Conservation (phyloP, 2,329 filamentous ascomycete species). For the Clonostachys chloroleuca region DNA sequence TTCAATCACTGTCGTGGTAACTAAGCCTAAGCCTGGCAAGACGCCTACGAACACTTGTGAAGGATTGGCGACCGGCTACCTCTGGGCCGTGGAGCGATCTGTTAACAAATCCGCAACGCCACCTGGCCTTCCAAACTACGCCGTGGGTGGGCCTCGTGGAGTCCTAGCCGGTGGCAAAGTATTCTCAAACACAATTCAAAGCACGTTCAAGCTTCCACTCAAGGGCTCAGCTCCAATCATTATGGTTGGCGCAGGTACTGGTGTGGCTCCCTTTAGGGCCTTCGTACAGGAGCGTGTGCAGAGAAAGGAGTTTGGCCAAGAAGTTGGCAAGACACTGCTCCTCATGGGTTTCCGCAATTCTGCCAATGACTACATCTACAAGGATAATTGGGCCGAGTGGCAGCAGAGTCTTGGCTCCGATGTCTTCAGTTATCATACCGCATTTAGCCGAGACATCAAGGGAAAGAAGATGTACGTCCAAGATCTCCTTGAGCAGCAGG, state of each 20-base stretch:
- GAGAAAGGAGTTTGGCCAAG: conserved; percentile 3
- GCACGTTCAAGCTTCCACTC: conserved; percentile 36
- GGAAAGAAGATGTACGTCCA: conserved; percentile 92
- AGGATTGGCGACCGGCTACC: conserved; percentile 17
- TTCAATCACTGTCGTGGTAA: conserved; percentile 13
- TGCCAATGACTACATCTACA: neutral
- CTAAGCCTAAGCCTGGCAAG: conserved; percentile 8
- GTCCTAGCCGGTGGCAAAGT: conserved; percentile 42
- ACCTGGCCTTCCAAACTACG: conserved; percentile 27
- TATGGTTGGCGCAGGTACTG: conserved; percentile 8
- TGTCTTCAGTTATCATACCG: conserved; percentile 77
- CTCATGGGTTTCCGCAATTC: conserved; percentile 11
- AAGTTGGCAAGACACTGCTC: conserved; percentile 4
- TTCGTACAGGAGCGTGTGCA: conserved; percentile 7
- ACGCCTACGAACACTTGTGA: conserved; percentile 35
- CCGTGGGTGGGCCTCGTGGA: conserved; percentile 65
- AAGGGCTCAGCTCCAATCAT: conserved; percentile 60
- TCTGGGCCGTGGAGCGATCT: conserved; percentile 73
- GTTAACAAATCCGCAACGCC: conserved; percentile 77
- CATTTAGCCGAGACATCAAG: conserved; percentile 77
- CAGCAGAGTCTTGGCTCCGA: conserved; percentile 77
- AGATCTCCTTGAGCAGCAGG: conserved; percentile 80
- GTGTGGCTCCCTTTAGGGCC: conserved; percentile 29
- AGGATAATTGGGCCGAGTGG: conserved; percentile 48
- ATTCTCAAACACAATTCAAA: conserved; percentile 21